These are phyloP conservation scores for Raphanus raphanistrum DNA, from an alignment of 345 rosid species.

Conservation along the genomic window DNA sequence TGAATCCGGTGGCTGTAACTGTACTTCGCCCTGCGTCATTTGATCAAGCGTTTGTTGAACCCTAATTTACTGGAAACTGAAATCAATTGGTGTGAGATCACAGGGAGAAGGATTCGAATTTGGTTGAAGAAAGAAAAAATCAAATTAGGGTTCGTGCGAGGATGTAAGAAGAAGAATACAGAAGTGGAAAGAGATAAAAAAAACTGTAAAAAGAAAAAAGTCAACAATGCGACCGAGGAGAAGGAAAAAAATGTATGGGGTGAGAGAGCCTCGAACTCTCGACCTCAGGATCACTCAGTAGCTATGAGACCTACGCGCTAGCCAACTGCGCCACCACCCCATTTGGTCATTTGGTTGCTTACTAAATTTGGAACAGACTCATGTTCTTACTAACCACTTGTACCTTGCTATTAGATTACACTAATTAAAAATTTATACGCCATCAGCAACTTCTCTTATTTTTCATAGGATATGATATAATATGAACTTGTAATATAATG, in stretches of 20 bases:
- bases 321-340: conserved; percentile 97
- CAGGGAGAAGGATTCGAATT: neutral
- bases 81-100: neutral
- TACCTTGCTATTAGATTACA: too few relatives aligned
- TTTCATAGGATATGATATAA: neutral
- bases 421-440: too few relatives aligned
- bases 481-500: neutral
- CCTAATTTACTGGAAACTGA: neutral
- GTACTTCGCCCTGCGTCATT: conserved; percentile 69
- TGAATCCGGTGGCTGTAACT: conserved; percentile 51
- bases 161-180: conserved; percentile 20
- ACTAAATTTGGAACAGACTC: too few relatives aligned
- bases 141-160: conserved; percentile 12
- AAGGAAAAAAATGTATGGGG: neutral
- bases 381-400: too few relatives aligned
- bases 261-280: conserved; percentile 96
- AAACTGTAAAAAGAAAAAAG: neutral
- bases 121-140: neutral
- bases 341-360: neutral
- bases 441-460: neutral
- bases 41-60: conserved; percentile 11
- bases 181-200: conserved; percentile 15
- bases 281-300: conserved; percentile 85
- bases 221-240: neutral
- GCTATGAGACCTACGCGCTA: conserved; percentile 94